Base-by-base conservation (phyloP, 2,329 filamentous ascomycete genomes). In the Teratosphaeria nubilosa region DNA sequence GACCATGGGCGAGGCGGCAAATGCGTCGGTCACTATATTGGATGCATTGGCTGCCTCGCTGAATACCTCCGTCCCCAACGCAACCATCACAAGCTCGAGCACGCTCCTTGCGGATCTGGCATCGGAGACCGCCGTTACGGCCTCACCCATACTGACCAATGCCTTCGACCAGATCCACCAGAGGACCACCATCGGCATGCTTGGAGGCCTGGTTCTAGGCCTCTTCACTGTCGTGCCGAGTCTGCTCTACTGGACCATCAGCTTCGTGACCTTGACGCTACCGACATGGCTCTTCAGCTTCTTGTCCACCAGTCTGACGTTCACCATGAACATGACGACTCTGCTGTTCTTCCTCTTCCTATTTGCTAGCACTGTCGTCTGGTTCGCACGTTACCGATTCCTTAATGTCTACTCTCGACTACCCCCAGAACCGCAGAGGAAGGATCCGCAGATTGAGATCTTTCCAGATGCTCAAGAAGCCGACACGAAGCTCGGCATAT, bases 281-380 rank as follows among this genome's bases (percentile, higher is more conserved):
- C 94, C 94, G 51, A 90, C 90, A 71, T 84, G 94, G 74, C 82
- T 97, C 20, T 99, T 95, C 72, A 88, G 86, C 5, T 79, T 96
- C 62, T 90, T 96, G 69, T 96, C 91, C 5, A 92, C 90, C 63
- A 96, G 89, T 73, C 78, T 95, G 78, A 99, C 94, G 0, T 90
- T 99, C 69, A 99, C 94, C 11, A 95, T 99, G 91, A 97, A 97
- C 72, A 92, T 94, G 66, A 97, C 92, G 22, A 99, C 94, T 20
- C 75, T 99, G 85, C 84, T 95, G 73, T 76, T 97, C 64, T 90
- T 97, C 58, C 69, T 90, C 59, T 79, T 86, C 41, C 85, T 83
- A 57, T 76, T 95, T 59, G 85, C 90, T 55, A 95, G 90, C n/a
- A 90, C 86, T 1, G 80, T 90, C 63, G 95, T 87, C 72, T 99